Percentiles rank a stretch among this genome's conserved stretches.
phyloP scores from a whole-genome alignment of 768 basidiomycete species.

The Boletus tylopilopsis region DNA sequence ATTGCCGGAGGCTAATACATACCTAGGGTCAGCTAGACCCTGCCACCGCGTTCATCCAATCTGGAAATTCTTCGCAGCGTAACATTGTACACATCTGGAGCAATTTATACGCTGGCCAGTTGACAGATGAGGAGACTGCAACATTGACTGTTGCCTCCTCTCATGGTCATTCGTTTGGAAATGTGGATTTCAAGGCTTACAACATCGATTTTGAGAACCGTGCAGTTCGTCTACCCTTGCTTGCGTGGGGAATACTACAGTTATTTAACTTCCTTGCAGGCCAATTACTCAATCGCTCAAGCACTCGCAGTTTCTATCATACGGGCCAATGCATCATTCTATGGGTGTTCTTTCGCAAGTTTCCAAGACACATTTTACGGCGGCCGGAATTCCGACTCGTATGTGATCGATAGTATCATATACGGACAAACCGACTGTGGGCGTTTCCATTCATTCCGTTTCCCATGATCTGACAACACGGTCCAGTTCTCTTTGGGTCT shows the following conservation, averaged over 20 bases:
- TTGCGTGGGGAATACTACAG: neutral
- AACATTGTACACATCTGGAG: constrained; percentile 55
- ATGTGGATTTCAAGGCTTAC: constrained; percentile 56
- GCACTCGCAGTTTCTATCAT: constrained; percentile 61
- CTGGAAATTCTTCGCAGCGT: constrained; percentile 41
- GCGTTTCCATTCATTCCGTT: constrained; percentile 13
- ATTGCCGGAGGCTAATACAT: neutral
- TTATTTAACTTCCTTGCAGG: constrained; percentile 26
- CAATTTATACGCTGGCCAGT: constrained; percentile 37
- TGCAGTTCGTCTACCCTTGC: constrained; percentile 41
- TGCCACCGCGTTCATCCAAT: constrained; percentile 33
- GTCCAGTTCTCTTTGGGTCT: constrained; percentile 10
- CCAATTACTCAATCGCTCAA: constrained; percentile 56
- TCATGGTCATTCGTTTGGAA: constrained; percentile 49
- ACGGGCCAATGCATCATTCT: constrained; percentile 64
- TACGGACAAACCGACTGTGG: constrained; percentile 64
- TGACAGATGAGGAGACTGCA: constrained; percentile 57
- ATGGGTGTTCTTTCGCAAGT: constrained; percentile 16
- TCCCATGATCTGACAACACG: neutral
- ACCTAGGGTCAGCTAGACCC: constrained; percentile 49
- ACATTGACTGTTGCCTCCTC: constrained; percentile 54
- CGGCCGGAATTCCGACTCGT: constrained; percentile 54
- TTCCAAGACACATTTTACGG: constrained; percentile 52
- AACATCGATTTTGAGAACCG: constrained; percentile 66
- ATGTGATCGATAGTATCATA: constrained; percentile 58